These are phyloP conservation scores for Tetrahymena elliotti DNA, from an alignment of 73 alveolate genomes.

Conservation along the genomic window DNA sequence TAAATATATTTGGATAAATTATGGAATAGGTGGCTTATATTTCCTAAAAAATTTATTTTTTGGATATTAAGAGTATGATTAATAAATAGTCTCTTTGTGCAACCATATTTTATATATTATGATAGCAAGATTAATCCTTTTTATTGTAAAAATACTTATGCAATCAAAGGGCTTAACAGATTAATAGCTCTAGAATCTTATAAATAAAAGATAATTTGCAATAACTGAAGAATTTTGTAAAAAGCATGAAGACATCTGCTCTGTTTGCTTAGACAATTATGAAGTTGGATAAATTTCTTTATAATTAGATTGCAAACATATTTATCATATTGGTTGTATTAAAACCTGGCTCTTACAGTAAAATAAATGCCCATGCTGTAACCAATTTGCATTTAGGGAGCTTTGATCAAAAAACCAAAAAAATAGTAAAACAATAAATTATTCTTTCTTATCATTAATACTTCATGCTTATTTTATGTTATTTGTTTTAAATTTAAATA, in stretches of 20 bases:
- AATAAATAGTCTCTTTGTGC: not conserved
- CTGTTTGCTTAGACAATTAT: not conserved
- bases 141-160: not conserved
- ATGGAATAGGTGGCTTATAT: not conserved
- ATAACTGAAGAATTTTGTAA: not conserved
- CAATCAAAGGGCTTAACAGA: not conserved
- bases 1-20: not conserved
- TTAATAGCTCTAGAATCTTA: not conserved
- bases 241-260: not conserved
- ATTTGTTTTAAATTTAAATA: no score
- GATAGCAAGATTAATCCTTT: not conserved
- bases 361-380: not conserved
- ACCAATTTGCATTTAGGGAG: not conserved
- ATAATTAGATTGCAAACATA: not conserved
- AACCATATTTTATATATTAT: not conserved
- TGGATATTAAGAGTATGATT: not conserved
- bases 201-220: not conserved
- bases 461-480: no score
- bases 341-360: not conserved
- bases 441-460: no score
- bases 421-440: no score
- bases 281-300: not conserved
- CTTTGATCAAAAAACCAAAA: not conserved
- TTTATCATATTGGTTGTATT: not conserved
- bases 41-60: not conserved